Conservation (phyloP, 2,329 filamentous ascomycete species). For the Alternaria sp. region DNA sequence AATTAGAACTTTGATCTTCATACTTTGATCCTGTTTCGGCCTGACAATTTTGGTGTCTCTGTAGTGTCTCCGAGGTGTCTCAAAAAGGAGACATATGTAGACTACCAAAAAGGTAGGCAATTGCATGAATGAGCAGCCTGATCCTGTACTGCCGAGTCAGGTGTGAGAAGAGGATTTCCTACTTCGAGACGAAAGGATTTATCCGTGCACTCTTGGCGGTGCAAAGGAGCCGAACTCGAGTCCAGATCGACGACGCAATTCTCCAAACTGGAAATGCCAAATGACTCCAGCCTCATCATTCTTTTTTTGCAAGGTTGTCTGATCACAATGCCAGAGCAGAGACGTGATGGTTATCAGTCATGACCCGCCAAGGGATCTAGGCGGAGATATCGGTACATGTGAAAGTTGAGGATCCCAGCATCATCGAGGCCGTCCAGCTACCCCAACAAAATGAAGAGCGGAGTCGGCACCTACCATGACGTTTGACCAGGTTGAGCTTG, state of each 20-base stretch:
- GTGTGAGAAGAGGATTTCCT: constrained; percentile 12
- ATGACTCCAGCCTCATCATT: not conserved
- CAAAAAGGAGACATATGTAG: constrained; percentile 8
- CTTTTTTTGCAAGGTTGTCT: constrained; percentile 4
- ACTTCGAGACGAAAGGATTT: constrained; percentile 13
- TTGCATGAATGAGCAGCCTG: constrained; percentile 18
- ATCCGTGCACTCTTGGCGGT: constrained; percentile 29
- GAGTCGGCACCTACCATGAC: not conserved
- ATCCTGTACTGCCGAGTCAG: constrained; percentile 8
- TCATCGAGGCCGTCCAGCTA: not conserved
- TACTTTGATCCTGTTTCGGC: constrained; percentile 1
- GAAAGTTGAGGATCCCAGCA: not conserved
- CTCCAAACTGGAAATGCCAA: constrained; percentile 11
- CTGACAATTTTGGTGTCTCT: not conserved
- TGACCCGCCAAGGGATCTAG: not conserved
- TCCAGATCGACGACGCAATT: constrained; percentile 28
- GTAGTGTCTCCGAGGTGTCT: not conserved
- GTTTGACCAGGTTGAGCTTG: constrained; percentile 7
- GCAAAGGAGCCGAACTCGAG: constrained; percentile 26
- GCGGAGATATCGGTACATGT: not conserved
- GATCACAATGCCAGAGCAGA: constrained; percentile 5
- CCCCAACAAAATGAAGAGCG: not conserved
- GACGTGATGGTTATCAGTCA: not conserved
- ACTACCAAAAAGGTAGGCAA: constrained; percentile 3
- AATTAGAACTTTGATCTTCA: constrained; percentile 12